Conservation (phyloP, 2,329 filamentous ascomycete genomes). For the Penicillium olsonii region DNA sequence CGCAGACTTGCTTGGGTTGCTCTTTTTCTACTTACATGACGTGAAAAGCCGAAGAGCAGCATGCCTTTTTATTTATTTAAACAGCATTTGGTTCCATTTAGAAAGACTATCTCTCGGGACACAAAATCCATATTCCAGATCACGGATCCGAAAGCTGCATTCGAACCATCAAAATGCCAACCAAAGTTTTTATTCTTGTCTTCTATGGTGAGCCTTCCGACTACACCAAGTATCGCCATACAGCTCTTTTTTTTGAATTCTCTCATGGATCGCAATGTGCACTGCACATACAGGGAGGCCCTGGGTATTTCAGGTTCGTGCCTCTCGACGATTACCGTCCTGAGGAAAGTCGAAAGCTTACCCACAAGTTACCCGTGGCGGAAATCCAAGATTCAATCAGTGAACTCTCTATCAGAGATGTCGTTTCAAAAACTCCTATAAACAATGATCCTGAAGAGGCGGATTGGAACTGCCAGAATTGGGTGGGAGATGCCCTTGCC, state of each 20-base stretch:
- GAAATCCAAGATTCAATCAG: not conserved
- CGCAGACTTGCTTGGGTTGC: too few relatives aligned
- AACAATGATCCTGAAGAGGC: slow-evolving; percentile 1
- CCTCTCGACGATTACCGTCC: not conserved
- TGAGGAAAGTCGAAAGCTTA: not conserved
- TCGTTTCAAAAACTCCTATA: slow-evolving; percentile 1
- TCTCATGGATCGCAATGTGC: not conserved
- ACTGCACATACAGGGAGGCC: slow-evolving; percentile 1
- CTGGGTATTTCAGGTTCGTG: slow-evolving; percentile 3
- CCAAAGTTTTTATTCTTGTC: slow-evolving; percentile 1
- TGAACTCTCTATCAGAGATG: not conserved
- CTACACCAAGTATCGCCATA: slow-evolving; percentile 4
- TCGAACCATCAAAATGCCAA: slow-evolving; percentile 1
- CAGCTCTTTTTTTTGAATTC: slow-evolving; percentile 4
- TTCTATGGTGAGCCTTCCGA: slow-evolving; percentile 1
- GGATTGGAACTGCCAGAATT: slow-evolving; percentile 12
- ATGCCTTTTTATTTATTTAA: not conserved
- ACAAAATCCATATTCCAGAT: not conserved
- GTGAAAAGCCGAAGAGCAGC: not conserved
- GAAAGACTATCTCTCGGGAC: too few relatives aligned
- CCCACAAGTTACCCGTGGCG: not conserved
- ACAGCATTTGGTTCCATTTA: not conserved
- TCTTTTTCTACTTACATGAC: not conserved
- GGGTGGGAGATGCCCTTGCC: slow-evolving; percentile 7
- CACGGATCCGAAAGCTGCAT: not conserved